Conservation (phyloP, 2,329 filamentous ascomycete genomes). For the Aspergillus puulaauensis region DNA sequence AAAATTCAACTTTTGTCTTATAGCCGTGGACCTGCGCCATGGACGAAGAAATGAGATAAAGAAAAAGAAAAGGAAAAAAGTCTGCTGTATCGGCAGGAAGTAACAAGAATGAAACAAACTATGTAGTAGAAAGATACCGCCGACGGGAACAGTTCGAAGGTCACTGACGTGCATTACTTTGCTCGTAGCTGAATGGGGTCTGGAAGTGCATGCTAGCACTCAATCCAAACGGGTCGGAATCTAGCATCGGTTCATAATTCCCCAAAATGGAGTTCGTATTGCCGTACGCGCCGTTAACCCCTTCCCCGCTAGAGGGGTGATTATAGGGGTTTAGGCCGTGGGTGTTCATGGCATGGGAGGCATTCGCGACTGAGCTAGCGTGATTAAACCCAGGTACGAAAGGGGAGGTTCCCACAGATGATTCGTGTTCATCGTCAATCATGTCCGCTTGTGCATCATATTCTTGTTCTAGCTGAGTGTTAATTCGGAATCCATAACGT, state of each 20-base stretch:
- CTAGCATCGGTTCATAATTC: conserved; percentile 80
- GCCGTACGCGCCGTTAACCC: conserved; percentile 41
- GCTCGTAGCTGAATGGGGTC: conserved; percentile 64
- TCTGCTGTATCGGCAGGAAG: conserved; percentile 4
- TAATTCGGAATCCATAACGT: not conserved
- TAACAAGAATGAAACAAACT: conserved; percentile 7
- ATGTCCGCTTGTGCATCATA: conserved; percentile 89
- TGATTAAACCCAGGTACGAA: conserved; percentile 58
- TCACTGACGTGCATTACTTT: conserved; percentile 37
- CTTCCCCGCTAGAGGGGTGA: conserved; percentile 37
- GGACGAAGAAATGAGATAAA: conserved; percentile 13
- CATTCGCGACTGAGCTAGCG: conserved; percentile 40
- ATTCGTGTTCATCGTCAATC: conserved; percentile 76
- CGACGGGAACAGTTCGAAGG: conserved; percentile 7
- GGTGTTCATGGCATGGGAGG: conserved; percentile 40
- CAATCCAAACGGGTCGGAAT: conserved; percentile 90
- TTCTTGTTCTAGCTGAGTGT: conserved; percentile 76
- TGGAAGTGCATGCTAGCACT: conserved; percentile 96
- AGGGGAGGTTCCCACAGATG: conserved; percentile 66
- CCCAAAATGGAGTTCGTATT: conserved; percentile 58
- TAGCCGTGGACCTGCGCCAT: conserved; percentile 12
- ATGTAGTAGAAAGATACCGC: conserved; percentile 9
- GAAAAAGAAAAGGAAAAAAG: not conserved
- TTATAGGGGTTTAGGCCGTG: conserved; percentile 45
- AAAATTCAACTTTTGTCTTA: conserved; percentile 31